A percentile compares a stretch with the other conserved stretches of the same genome.
These are phyloP conservation scores for Lactuca saligna DNA, from an alignment of 129 eudicot genomes.

Conservation along the genomic window DNA sequence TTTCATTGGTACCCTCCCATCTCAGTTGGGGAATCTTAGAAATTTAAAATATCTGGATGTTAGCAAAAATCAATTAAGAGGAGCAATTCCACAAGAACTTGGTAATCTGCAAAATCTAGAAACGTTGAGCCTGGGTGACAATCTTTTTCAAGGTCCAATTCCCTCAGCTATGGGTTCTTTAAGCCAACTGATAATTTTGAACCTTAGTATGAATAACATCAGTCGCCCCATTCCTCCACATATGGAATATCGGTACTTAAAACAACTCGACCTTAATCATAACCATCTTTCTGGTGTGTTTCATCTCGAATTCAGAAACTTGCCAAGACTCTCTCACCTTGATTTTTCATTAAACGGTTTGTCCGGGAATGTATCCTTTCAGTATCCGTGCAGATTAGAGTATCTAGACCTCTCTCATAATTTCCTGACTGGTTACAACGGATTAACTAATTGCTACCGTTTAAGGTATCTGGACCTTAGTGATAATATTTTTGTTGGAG, in stretches of 20 bases:
- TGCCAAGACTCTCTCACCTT: not conserved
- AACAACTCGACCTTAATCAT: conserved; percentile 11
- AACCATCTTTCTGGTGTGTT: conserved; percentile 6
- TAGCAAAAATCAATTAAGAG: conserved; percentile 4
- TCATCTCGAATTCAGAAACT: not conserved
- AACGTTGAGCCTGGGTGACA: conserved; percentile 6
- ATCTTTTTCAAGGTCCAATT: conserved; percentile 14
- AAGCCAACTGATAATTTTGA: not conserved
- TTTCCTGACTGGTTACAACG: no score
- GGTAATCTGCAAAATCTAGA: not conserved
- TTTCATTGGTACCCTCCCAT: not conserved
- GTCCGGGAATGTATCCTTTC: conserved; percentile 5
- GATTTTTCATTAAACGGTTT: conserved; percentile 23
- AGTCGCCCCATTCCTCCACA: conserved; percentile 14
- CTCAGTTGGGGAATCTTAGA: no score
- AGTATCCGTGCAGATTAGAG: not conserved
- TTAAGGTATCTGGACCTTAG: no score
- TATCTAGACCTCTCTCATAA: no score
- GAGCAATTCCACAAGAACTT: conserved; percentile 17
- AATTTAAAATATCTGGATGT: not conserved
- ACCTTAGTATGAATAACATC: conserved; percentile 22
- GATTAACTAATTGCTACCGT: no score
- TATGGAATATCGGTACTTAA: not conserved
- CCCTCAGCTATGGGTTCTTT: not conserved
- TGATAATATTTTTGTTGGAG: no score